Evolutionary conservation across 2,329 filamentous ascomycete genomes (phyloP), one percentile per base, ranked within the genome.

Genomic region (Pseudodiploospora longispora): DNA sequence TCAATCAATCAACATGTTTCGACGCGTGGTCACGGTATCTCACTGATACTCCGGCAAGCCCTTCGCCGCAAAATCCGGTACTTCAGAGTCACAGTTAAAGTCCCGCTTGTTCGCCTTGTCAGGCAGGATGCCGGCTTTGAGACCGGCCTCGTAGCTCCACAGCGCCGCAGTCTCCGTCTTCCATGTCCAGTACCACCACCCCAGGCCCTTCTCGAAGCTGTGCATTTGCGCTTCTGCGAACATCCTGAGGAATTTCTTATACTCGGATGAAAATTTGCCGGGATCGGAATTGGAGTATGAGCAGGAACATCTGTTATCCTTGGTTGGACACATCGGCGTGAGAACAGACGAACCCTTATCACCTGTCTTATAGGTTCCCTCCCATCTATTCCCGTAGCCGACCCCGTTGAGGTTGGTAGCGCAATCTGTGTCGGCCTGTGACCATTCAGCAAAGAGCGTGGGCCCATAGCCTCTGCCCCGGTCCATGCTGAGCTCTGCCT

Each of bases 171-270:
- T 74, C 70, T 97, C 91, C 30, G 91, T 95, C 66, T 89, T 80
- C 91, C 93, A 95, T 31, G 90, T 97, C 93, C 93, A 98, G 68
- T 98, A 98, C 69, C 95, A 96, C 93, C 93, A 98, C 40, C 93
- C 93, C 83, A 86, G 93, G 5, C 87, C 88, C 50, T 83, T 82
- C 65, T 97, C 91, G 59, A 97, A 98, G 47, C 83, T 87, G 55
- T 83, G 75, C 87, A 98, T 98, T 69, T 98, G 93, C 43, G 90
- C 93, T 66, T 95, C 84, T 5, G 93, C 93, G 66, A 97, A 97
- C 66, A 86, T 87, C 52, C 79, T 77, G 50, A 98, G 71, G 66
- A 91, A 97, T 53, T 81, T 69, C 68, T 93, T 95, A 68, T 98
- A 98, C 4, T 70, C 68, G 46, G 71, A 70, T 33, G 76, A 80